Evolutionary conservation across 768 basidiomycete genomes (phyloP).

Genomic region (Naganishia onofrii): DNA sequence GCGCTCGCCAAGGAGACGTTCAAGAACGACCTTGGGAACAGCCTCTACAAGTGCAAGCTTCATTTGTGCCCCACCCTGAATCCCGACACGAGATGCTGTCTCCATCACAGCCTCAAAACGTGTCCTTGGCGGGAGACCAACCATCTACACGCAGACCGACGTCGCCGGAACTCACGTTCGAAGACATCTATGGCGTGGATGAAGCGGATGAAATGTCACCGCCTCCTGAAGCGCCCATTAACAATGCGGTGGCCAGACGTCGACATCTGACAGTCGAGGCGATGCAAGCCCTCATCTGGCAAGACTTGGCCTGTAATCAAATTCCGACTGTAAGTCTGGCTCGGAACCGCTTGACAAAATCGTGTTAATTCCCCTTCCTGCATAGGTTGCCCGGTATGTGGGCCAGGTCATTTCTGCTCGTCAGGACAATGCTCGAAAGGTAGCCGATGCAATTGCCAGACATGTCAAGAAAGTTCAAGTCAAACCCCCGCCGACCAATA

Average conservation of each 20-base stretch:
- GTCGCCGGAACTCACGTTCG: background rate
- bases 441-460: constrained; percentile 22
- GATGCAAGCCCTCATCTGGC: constrained; percentile 31
- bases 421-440: constrained; percentile 25
- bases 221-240: constrained; percentile 23
- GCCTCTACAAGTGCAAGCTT: constrained; percentile 19
- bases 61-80: constrained; percentile 12
- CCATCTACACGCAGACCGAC: background rate
- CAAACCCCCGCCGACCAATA: constrained; percentile 22
- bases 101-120: background rate
- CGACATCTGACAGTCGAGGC: constrained; percentile 27
- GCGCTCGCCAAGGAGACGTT: constrained; percentile 12
- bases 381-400: constrained; percentile 25
- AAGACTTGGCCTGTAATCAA: constrained; percentile 30
- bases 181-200: constrained; percentile 14
- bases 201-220: constrained; percentile 9
- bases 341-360: no score
- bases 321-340: constrained; percentile 24
- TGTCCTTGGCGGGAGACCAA: background rate
- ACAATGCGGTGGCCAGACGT: constrained; percentile 22
- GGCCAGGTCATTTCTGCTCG: constrained; percentile 13
- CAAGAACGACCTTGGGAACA: constrained; percentile 26
- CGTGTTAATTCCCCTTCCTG: background rate
- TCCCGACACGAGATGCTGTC: constrained; percentile 2
- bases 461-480: constrained; percentile 22